Conservation (phyloP, 495 filamentous ascomycete species). For the Tuber borchii region DNA sequence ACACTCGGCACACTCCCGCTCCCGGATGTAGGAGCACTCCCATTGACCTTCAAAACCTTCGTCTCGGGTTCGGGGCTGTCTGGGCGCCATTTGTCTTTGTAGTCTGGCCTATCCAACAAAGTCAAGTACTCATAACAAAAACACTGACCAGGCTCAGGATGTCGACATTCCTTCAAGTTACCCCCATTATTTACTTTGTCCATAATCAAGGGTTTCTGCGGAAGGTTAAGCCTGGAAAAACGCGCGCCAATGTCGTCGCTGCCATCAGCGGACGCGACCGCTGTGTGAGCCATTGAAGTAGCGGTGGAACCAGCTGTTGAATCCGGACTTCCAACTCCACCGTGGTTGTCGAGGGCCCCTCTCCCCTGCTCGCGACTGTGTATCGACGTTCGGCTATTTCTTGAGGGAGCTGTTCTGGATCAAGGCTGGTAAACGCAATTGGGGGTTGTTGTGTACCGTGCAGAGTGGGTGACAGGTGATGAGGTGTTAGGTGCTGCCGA, state of each 20-base stretch:
- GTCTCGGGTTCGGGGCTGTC: slow-evolving; percentile 37
- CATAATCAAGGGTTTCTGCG: slow-evolving; percentile 37
- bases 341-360: neutral
- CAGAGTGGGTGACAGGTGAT: neutral
- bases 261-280: slow-evolving; percentile 35
- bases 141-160: slow-evolving; percentile 25
- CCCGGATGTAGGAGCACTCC: slow-evolving; percentile 9
- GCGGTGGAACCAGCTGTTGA: slow-evolving; percentile 9
- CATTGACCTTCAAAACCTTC: slow-evolving; percentile 24
- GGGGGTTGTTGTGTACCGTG: slow-evolving; percentile 1
- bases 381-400: slow-evolving; percentile 10
- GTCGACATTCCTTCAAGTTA: slow-evolving; percentile 17
- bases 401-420: neutral
- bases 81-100: slow-evolving; percentile 39
- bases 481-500: slow-evolving; percentile 16
- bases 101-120: slow-evolving; percentile 33
- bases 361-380: slow-evolving; percentile 6
- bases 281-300: slow-evolving; percentile 38
- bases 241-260: slow-evolving; percentile 41
- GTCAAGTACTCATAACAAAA: slow-evolving; percentile 41
- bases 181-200: slow-evolving; percentile 17
- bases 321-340: slow-evolving; percentile 7
- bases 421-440: slow-evolving; percentile 9
- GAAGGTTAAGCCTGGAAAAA: slow-evolving; percentile 36
- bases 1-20: slow-evolving; percentile 13